Evolutionary conservation across 352 stramenopile species (phyloP).

Genomic region (Phytophthora citrophthora): DNA sequence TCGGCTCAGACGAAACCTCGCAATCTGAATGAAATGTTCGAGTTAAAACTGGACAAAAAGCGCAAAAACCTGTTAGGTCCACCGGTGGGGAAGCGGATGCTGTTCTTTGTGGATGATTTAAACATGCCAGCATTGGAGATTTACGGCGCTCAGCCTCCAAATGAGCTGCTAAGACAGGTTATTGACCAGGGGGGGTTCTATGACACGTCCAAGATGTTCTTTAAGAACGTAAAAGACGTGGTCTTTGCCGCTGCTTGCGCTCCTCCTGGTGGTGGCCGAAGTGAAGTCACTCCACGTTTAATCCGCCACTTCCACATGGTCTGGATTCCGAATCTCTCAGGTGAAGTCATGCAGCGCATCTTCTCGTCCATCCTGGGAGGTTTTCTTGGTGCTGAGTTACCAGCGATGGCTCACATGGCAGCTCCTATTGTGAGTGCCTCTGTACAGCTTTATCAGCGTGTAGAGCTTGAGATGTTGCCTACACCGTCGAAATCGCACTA

Average conservation of each 20-base stretch:
- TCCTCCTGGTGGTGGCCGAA: constrained; percentile 86
- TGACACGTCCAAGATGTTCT: constrained; percentile 94
- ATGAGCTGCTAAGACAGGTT: constrained; percentile 91
- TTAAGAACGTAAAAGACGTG: constrained; percentile 91
- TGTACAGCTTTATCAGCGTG: constrained; percentile 88
- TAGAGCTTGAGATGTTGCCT: constrained; percentile 90
- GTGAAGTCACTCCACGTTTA: constrained; percentile 86
- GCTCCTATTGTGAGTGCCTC: constrained; percentile 87
- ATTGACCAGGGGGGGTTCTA: constrained; percentile 92
- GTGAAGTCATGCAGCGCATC: constrained; percentile 87
- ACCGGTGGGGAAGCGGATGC: constrained; percentile 78
- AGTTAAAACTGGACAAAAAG: constrained; percentile 86
- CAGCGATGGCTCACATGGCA: constrained; percentile 75
- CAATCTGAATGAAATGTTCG: constrained; percentile 87
- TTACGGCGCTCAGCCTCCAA: constrained; percentile 93
- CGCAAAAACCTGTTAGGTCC: constrained; percentile 83
- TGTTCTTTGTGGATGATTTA: constrained; percentile 93
- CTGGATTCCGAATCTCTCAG: constrained; percentile 89
- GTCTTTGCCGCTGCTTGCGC: constrained; percentile 87
- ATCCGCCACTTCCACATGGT: constrained; percentile 93
- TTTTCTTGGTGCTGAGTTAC: constrained; percentile 78
- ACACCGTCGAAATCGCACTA: constrained; percentile 94
- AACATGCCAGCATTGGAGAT: constrained; percentile 94
- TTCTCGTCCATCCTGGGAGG: constrained; percentile 91
- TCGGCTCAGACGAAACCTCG: constrained; percentile 88